Conservation (phyloP, 768 basidiomycete genomes). For the Lactarius trivialis region DNA sequence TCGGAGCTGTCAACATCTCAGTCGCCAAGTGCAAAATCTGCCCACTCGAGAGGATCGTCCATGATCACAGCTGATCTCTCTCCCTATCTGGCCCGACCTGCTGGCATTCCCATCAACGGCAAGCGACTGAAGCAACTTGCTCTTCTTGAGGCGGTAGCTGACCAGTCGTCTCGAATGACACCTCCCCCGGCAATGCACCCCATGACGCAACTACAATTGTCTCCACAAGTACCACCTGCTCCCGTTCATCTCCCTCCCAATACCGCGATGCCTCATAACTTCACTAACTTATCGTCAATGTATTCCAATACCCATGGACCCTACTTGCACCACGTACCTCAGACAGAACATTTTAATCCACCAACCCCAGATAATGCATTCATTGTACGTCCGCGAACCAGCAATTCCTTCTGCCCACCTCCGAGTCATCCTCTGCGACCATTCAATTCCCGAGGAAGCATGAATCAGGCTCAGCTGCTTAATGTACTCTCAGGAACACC, state of each 20-base stretch:
- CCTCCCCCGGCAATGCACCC: slow-evolving; percentile 26
- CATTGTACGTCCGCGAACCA: slow-evolving; percentile 35
- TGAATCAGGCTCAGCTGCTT: slow-evolving; percentile 48
- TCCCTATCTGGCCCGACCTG: slow-evolving; percentile 54
- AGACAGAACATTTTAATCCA: slow-evolving; percentile 19
- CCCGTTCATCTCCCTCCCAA: slow-evolving; percentile 9
- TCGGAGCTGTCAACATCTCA: slow-evolving; percentile 13
- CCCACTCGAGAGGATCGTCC: slow-evolving; percentile 36
- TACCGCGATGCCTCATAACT: slow-evolving; percentile 19
- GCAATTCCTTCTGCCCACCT: slow-evolving; percentile 28
- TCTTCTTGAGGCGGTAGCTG: slow-evolving; percentile 62
- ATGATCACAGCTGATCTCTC: slow-evolving; percentile 56
- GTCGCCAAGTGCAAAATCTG: slow-evolving; percentile 19
- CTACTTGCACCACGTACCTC: slow-evolving; percentile 9
- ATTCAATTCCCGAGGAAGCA: slow-evolving; percentile 35
- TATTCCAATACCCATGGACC: slow-evolving; percentile 23
- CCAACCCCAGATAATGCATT: slow-evolving; percentile 26
- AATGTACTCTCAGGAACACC: slow-evolving; percentile 36
- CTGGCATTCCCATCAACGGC: slow-evolving; percentile 49
- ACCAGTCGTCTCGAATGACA: slow-evolving; percentile 64
- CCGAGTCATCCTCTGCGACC: slow-evolving; percentile 23
- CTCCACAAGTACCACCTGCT: not conserved
- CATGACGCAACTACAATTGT: not conserved
- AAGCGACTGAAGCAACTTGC: slow-evolving; percentile 66
- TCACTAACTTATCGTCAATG: slow-evolving; percentile 25